Base-by-base conservation (phyloP, 257 asterid genomes). In the Ballota nigra region DNA sequence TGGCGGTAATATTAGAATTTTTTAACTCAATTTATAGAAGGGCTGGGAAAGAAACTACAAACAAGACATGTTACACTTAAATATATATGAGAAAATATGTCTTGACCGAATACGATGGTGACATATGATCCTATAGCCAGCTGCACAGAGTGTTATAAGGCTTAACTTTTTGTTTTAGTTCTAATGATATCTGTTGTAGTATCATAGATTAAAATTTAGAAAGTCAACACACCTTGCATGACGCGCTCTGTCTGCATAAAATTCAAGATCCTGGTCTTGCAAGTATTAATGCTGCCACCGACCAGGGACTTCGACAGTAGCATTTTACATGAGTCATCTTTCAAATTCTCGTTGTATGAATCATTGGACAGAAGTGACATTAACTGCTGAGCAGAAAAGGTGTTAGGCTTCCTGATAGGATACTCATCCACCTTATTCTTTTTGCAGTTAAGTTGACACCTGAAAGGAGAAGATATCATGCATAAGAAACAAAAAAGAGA, bases 201-300 rank as follows among this genome's bases (percentile, higher is more conserved):
- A 53, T 53, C 5, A 53, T 55, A 22, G 5, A 22, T 57, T 12
- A 73, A 53, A 26, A 58, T 33, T 61, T 68, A 56, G 63, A 64
- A 53, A 23, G 68, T 55, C 73, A 47, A 86, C 84, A 57, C 72
- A 95, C 99, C 99, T 95, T 92, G 97, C 53, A 84, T 68, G 65
- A 83, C 45, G 18, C 86, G 92, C 83, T 94, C 98, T 16, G 86
- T 51, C 86, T 72, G 96, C 23, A 77, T 28, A 80, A 86, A 83
- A 77, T 72, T 79, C 86, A 88, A 66, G 82, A 86, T 82, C 83
- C 98, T 88, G 70, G 65, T 81, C 86, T 88, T 95, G 86, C 88
- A 83, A 82, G 75, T 83, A 69, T 95, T 95, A 85, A 83, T 85
- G 82, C 77, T 85, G 49, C 97, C 99, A 63, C 96, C 98, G 51